Base-by-base conservation (phyloP, 208 protist species). In the Plasmodiophora brassicae region DNA sequence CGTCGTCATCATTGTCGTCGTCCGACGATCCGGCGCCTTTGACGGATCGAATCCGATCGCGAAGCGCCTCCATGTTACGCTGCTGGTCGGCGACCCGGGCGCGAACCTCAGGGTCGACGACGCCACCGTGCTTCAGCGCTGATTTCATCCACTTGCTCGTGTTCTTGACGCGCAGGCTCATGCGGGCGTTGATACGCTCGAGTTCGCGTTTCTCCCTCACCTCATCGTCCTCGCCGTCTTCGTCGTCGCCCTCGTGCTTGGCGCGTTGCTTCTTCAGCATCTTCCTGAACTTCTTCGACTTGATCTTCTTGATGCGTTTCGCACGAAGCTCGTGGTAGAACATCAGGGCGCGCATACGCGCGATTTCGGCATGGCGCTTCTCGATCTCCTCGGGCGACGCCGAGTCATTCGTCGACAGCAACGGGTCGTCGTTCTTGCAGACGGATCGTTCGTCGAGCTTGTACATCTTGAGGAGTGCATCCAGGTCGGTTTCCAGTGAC, bases 221-320 rank as follows among this genome's bases (percentile, higher is more conserved):
- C n/a, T n/a, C 39, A 22, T 41, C 0, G 0, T 35, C 45, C 43
- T n/a, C n/a, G 85, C 22, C 5, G 14, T 57, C 20, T 25, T 57
- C 50, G 14, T 57, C 50, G 50, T 57, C 25, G 20, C 25, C 50
- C 25, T 14, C 50, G 25, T 14, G 25, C 25, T 57, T 57, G 20
- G 50, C 14, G 20, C 25, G 50, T 14, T 22, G 5, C 65, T 90
- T 91, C 53, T 89, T 87, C 25, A 88, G 87, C n/a, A 71, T 50
- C 57, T 87, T 85, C 43, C 87, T 22, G 84, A 88, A 91, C 28
- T 43, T 14, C 44, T 87, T 86, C 38, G 87, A 90, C 85, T 91
- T 91, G 90, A 91, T 91, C 46, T 91, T 91, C 28, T 85, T 44
- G 71, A 85, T 84, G 1, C 87, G 46, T 45, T 88, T 87, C 1